These are phyloP conservation scores for Xylaria multiplex DNA, from an alignment of 2,329 filamentous ascomycete genomes.

Conservation along the genomic window DNA sequence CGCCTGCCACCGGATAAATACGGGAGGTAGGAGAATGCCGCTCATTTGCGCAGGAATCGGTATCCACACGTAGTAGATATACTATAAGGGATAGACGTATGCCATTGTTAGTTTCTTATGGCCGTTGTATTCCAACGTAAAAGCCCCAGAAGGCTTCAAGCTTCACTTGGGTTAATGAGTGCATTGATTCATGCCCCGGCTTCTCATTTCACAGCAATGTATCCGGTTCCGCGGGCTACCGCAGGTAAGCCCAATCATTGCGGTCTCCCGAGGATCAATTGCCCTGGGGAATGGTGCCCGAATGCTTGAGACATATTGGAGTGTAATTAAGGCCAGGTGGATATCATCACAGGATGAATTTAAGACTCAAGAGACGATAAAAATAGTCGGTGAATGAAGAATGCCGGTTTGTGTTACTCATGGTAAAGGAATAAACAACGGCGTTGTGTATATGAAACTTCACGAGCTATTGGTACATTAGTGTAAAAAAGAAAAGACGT, in stretches of 20 bases:
- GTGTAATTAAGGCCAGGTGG: not conserved
- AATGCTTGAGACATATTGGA: not conserved
- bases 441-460: conserved; percentile 6
- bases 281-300: no score
- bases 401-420: not conserved
- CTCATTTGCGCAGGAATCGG: conserved; percentile 8
- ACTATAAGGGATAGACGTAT: not conserved
- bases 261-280: not conserved
- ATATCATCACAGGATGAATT: not conserved
- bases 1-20: conserved; percentile 56
- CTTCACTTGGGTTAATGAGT: not conserved
- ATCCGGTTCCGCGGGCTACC: not conserved
- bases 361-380: not conserved
- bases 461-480: conserved; percentile 13
- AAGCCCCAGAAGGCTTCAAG: not conserved
- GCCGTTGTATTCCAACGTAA: not conserved
- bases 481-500: not conserved
- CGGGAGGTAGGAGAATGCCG: conserved; percentile 50
- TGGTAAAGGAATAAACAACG: not conserved
- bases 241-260: not conserved
- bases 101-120: not conserved
- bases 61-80: not conserved
- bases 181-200: not conserved
- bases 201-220: not conserved
- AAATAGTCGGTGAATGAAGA: not conserved